A percentile compares a stretch with the other conserved stretches of the same genome.
phyloP scores from a whole-genome alignment of 192 early-diverging fungal species.

The Bifiguratus adelaidae region DNA sequence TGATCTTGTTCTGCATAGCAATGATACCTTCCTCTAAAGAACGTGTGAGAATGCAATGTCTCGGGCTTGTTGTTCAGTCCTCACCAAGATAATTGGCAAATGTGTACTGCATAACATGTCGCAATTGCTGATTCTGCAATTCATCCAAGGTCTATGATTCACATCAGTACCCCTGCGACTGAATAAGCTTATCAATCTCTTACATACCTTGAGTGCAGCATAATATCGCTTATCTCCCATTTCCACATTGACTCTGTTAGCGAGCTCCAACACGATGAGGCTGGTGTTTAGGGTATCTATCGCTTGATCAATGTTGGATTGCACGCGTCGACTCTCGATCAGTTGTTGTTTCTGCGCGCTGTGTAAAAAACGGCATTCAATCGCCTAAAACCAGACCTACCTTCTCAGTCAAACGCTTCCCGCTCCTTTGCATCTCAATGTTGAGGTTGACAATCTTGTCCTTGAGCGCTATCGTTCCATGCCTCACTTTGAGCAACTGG shows the following conservation, averaged over 20 bases:
- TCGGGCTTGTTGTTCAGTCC: not conserved
- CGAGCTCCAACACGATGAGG: constrained; percentile 79
- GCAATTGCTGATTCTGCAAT: constrained; percentile 66
- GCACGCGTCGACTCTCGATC: constrained; percentile 65
- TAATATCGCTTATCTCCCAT: constrained; percentile 82
- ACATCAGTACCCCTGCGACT: not conserved
- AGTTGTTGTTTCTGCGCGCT: constrained; percentile 60
- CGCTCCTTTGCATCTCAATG: constrained; percentile 70
- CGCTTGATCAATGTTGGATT: constrained; percentile 82
- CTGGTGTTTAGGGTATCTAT: constrained; percentile 72
- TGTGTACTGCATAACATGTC: constrained; percentile 61
- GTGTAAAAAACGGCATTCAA: not conserved
- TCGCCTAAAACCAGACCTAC: constrained; percentile 1
- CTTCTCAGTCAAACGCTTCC: constrained; percentile 71
- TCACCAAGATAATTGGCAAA: constrained; percentile 80
- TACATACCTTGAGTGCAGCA: constrained; percentile 69
- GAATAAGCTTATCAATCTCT: not conserved
- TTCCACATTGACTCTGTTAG: constrained; percentile 69
- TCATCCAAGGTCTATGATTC: constrained; percentile 67
- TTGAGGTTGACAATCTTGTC: constrained; percentile 82
- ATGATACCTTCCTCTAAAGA: constrained; percentile 71
- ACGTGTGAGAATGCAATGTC: not conserved
- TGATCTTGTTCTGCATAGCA: constrained; percentile 80
- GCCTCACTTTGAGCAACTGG: constrained; percentile 89
- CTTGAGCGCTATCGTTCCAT: constrained; percentile 76